A percentile compares a stretch with the other conserved stretches of the same genome.
Evolutionary conservation across 2,329 filamentous ascomycete species (phyloP).

Genomic region (Penicillium sp.): DNA sequence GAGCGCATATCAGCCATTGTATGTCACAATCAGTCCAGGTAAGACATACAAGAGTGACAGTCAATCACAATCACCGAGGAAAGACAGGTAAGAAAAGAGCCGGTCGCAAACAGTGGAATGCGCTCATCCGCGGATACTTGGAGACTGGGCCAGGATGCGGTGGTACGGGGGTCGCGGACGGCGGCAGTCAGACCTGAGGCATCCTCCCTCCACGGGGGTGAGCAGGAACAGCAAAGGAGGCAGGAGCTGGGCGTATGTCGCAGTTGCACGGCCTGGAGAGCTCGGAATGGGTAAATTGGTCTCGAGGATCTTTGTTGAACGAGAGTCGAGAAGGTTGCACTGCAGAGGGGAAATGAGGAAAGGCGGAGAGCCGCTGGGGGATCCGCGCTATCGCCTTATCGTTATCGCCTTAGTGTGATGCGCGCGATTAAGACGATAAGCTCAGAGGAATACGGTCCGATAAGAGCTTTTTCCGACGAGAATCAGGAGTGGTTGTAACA

Average conservation of each 20-base stretch:
- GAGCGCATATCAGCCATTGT: not conserved
- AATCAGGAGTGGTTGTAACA: no score
- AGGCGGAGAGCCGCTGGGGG: constrained; percentile 6
- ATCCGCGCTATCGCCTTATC: constrained; percentile 5
- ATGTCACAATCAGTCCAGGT: not conserved
- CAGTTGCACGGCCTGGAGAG: not conserved
- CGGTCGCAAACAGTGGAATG: constrained; percentile 13
- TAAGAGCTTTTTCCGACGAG: not conserved
- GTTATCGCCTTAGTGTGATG: not conserved
- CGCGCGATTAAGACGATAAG: not conserved
- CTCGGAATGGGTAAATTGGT: not conserved
- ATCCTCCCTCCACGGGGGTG: constrained; percentile 4
- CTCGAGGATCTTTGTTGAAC: not conserved
- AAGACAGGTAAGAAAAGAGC: not conserved
- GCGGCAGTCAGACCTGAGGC: constrained; percentile 13
- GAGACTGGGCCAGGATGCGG: constrained; percentile 14
- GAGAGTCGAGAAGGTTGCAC: constrained; percentile 1
- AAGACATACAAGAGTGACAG: constrained; percentile 6
- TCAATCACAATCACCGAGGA: not conserved
- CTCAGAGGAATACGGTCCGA: not conserved
- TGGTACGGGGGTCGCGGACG: constrained; percentile 16
- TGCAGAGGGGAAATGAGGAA: constrained; percentile 1
- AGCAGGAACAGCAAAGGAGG: not conserved
- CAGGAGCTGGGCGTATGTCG: not conserved
- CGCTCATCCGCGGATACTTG: constrained; percentile 14